phyloP scores from a whole-genome alignment of 2,329 filamentous ascomycete species.

The Colletotrichum tropicale region DNA sequence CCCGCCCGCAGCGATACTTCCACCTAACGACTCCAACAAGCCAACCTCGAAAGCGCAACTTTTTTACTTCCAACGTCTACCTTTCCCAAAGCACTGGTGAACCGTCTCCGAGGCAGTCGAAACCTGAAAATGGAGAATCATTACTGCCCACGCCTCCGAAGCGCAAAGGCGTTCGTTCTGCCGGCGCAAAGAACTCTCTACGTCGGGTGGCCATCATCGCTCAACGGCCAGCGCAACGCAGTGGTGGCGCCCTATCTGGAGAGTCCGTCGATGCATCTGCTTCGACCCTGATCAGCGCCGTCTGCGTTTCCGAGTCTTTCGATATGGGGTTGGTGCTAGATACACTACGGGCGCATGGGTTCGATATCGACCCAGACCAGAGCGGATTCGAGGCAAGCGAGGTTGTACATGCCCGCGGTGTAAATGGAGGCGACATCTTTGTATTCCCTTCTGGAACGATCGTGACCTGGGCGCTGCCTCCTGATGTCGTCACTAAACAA shows the following conservation, averaged over 20 bases:
- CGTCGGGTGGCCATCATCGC: conserved; percentile 87
- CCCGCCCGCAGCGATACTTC: conserved; percentile 39
- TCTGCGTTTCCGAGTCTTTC: conserved; percentile 68
- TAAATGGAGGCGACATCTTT: conserved; percentile 83
- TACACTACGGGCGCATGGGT: conserved; percentile 63
- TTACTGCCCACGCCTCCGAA: conserved; percentile 30
- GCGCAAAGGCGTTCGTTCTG: conserved; percentile 49
- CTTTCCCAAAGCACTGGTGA: conserved; percentile 47
- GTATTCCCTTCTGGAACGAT: conserved; percentile 95
- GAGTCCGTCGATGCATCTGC: conserved; percentile 35
- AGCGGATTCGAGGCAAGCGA: conserved; percentile 66
- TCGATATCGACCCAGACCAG: conserved; percentile 65
- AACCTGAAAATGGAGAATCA: neutral
- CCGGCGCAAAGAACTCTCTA: conserved; percentile 72
- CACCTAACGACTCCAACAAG: conserved; percentile 48
- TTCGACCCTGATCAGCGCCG: conserved; percentile 57
- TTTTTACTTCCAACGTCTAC: conserved; percentile 70
- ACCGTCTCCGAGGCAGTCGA: conserved; percentile 21
- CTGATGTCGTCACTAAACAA: conserved; percentile 75
- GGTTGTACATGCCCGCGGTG: conserved; percentile 66
- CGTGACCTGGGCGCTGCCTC: conserved; percentile 87
- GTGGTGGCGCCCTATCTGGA: conserved; percentile 44
- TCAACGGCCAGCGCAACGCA: conserved; percentile 58
- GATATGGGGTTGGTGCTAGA: conserved; percentile 65
- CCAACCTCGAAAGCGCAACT: conserved; percentile 61